phyloP scores from a whole-genome alignment of 148 eudicot species.

The Amaranthus cruentus region DNA sequence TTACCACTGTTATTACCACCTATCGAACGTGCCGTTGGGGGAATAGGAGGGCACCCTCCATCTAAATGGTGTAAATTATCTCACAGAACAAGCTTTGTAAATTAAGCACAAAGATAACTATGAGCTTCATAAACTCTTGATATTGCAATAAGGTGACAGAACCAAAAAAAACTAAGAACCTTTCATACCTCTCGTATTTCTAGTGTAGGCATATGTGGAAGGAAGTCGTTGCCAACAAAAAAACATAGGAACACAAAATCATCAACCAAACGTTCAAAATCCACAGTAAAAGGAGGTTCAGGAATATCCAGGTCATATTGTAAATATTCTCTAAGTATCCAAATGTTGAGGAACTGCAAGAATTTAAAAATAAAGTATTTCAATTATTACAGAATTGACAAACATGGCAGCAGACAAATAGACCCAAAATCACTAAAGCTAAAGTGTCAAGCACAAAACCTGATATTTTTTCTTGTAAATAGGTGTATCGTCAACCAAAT shows the following conservation, averaged over 20 bases:
- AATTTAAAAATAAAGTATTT: slow-evolving; percentile 1
- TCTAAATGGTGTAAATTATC: neutral
- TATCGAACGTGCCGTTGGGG: neutral
- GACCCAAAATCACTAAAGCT: neutral
- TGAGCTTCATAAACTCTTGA: neutral
- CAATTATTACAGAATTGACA: slow-evolving; percentile 5
- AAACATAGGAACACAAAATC: slow-evolving; percentile 98
- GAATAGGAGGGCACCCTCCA: neutral
- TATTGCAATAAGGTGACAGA: neutral
- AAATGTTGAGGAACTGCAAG: slow-evolving; percentile 85
- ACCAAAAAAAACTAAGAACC: neutral
- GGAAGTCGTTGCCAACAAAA: slow-evolving; percentile 98
- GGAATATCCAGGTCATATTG: slow-evolving; percentile 75
- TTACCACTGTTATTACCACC: too few species aligned
- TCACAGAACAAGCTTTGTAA: neutral
- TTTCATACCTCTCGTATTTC: slow-evolving; percentile 94
- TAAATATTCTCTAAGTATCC: slow-evolving; percentile 95
- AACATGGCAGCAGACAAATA: neutral
- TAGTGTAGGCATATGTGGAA: slow-evolving; percentile 99
- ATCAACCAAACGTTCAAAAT: slow-evolving; percentile 85
- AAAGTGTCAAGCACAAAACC: slow-evolving; percentile 37
- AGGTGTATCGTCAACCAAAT: slow-evolving; percentile 57
- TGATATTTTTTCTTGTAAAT: slow-evolving; percentile 94
- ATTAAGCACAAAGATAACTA: neutral
- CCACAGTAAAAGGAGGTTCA: slow-evolving; percentile 63